Conservation (phyloP, 768 basidiomycete genomes). For the Xerocomellus intermedius region DNA sequence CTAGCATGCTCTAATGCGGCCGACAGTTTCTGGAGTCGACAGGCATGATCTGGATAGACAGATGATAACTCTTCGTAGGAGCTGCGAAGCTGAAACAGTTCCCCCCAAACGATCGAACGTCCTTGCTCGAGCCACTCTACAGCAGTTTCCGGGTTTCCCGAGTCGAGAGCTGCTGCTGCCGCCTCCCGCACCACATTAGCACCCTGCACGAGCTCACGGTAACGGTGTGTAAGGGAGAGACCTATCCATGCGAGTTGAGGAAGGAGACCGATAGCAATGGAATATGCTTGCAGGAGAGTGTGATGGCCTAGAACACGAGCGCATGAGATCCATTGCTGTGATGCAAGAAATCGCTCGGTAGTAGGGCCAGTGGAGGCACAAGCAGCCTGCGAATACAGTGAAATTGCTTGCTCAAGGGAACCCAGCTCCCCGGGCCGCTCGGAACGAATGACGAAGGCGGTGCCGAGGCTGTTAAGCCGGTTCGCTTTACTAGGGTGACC, state of each 20-base stretch:
- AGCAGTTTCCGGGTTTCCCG: neutral
- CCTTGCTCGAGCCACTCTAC: conserved; percentile 15
- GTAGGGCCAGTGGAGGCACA: neutral
- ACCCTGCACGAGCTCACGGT: neutral
- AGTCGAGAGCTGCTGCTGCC: conserved; percentile 17
- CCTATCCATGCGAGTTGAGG: conserved; percentile 10
- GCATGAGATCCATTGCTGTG: neutral
- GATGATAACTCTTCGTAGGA: conserved; percentile 3
- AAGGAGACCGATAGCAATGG: conserved; percentile 11
- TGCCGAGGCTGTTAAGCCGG: neutral
- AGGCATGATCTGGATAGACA: neutral
- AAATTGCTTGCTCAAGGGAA: neutral
- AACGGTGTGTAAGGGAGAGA: neutral
- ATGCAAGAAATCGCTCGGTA: neutral
- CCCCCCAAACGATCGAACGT: conserved; percentile 11
- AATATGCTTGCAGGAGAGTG: neutral
- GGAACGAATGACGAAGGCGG: neutral
- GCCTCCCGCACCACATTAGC: conserved; percentile 17
- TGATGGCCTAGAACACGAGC: neutral
- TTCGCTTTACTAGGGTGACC: neutral
- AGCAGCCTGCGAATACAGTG: neutral
- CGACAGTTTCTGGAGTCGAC: neutral
- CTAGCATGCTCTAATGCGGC: neutral
- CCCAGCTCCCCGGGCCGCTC: neutral
- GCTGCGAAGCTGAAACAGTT: conserved; percentile 13